Evolutionary conservation across 2,329 filamentous ascomycete genomes (phyloP).

Genomic region (Alternaria gansuensis): DNA sequence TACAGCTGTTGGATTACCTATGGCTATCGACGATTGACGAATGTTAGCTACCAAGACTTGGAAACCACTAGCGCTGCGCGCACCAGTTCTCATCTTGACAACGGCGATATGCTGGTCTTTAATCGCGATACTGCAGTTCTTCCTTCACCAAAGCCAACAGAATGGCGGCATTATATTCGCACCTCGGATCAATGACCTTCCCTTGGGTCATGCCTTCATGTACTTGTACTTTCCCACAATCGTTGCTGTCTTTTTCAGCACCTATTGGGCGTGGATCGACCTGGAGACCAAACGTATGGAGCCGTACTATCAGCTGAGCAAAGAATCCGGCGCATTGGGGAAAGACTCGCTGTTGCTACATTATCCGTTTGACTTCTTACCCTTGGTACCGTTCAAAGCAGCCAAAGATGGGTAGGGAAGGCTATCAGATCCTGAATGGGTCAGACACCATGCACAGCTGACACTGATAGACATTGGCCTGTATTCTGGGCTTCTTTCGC

Average conservation of each 20-base stretch:
- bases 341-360: conserved; percentile 61
- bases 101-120: conserved; percentile 24
- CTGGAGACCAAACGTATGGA: conserved; percentile 67
- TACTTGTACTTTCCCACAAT: conserved; percentile 63
- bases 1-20: background rate
- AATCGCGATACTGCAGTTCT: too few species aligned
- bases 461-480: conserved; percentile 59
- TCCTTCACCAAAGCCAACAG: conserved; percentile 49
- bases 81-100: conserved; percentile 22
- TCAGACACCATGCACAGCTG: background rate
- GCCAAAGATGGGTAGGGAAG: background rate
- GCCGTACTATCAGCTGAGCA: conserved; percentile 67
- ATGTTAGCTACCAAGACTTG: conserved; percentile 16
- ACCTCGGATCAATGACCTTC: conserved; percentile 49
- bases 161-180: conserved; percentile 58
- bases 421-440: background rate
- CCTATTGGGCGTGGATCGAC: conserved; percentile 68
- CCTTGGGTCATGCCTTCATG: conserved; percentile 56
- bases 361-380: conserved; percentile 63
- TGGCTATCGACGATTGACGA: background rate
- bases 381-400: conserved; percentile 43
- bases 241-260: conserved; percentile 63
- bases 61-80: conserved; percentile 34
- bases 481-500: conserved; percentile 58
- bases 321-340: conserved; percentile 54